Percentiles rank a stretch among this genome's conserved stretches.
Evolutionary conservation across 2,329 filamentous ascomycete genomes (phyloP).

Genomic region (Dothideomycetes sp.): DNA sequence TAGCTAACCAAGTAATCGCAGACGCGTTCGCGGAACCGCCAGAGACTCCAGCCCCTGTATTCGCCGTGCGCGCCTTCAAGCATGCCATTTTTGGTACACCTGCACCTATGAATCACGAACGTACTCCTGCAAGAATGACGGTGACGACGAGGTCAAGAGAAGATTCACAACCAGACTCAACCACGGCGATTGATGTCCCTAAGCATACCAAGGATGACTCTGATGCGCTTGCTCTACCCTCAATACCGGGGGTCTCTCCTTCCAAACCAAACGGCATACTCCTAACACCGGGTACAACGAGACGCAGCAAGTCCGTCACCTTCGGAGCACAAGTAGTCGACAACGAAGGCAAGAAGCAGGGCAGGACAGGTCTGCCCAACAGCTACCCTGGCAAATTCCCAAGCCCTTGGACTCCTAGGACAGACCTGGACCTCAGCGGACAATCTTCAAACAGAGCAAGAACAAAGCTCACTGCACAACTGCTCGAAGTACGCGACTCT

Average conservation of each 20-base stretch:
- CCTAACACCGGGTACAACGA: slow-evolving; percentile 52
- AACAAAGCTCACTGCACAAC: slow-evolving; percentile 35
- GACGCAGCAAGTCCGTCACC: slow-evolving; percentile 49
- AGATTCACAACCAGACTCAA: too few species aligned
- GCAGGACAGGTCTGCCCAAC: slow-evolving; percentile 37
- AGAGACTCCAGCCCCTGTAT: slow-evolving; percentile 57
- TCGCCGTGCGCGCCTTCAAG: slow-evolving; percentile 58
- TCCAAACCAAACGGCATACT: slow-evolving; percentile 52
- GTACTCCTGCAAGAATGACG: too few species aligned
- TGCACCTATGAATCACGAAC: slow-evolving; percentile 35
- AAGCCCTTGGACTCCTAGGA: slow-evolving; percentile 41
- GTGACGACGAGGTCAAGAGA: too few species aligned
- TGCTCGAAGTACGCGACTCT: slow-evolving; percentile 37
- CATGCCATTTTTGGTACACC: slow-evolving; percentile 57
- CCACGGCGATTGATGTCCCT: slow-evolving; percentile 5
- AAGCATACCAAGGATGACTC: neutral
- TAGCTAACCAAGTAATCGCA: neutral
- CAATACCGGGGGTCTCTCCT: slow-evolving; percentile 7
- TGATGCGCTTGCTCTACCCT: neutral
- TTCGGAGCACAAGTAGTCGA: slow-evolving; percentile 50
- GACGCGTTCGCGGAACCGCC: slow-evolving; percentile 40
- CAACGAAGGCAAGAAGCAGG: slow-evolving; percentile 43
- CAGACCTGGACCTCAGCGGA: slow-evolving; percentile 22
- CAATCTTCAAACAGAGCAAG: slow-evolving; percentile 2
- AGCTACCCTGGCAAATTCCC: slow-evolving; percentile 41